phyloP scores from a whole-genome alignment of 768 basidiomycete genomes.

The Boletus tylopilopsis region DNA sequence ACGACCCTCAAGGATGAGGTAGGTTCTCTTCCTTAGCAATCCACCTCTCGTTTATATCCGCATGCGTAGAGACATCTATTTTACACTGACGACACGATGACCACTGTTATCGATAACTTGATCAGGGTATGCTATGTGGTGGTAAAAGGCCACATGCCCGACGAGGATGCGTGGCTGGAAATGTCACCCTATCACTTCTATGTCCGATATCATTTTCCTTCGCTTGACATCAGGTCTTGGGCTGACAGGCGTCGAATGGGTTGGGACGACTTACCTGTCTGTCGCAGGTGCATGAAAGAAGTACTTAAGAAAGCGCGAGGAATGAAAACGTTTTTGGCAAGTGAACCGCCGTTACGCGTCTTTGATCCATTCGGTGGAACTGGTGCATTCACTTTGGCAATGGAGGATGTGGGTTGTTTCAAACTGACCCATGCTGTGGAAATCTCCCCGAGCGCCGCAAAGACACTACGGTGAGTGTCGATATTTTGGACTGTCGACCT shows the following conservation, averaged over 20 bases:
- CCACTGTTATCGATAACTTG: conserved; percentile 35
- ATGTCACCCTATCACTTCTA: conserved; percentile 59
- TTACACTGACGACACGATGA: conserved; percentile 46
- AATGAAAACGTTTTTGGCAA: conserved; percentile 32
- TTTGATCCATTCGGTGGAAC: conserved; percentile 44
- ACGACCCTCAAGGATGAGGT: conserved; percentile 56
- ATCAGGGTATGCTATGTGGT: conserved; percentile 49
- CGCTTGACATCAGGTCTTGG: conserved; percentile 39
- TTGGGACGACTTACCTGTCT: conserved; percentile 40
- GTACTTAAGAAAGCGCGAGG: conserved; percentile 30
- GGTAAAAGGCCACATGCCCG: conserved; percentile 29
- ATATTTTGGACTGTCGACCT: not conserved
- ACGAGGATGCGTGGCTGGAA: conserved; percentile 45
- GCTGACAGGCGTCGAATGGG: conserved; percentile 28
- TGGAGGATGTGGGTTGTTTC: conserved; percentile 53
- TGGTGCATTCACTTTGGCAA: conserved; percentile 60
- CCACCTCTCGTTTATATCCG: not conserved
- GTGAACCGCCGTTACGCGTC: conserved; percentile 24
- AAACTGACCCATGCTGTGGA: conserved; percentile 66
- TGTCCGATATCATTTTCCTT: conserved; percentile 47
- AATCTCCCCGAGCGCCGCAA: conserved; percentile 70
- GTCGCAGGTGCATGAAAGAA: conserved; percentile 38
- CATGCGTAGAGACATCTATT: conserved; percentile 55
- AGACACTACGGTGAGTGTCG: conserved; percentile 52
- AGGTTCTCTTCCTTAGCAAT: not conserved